Conservation (phyloP, 2,329 filamentous ascomycete genomes). For the Graphiopsis chlorocephala region DNA sequence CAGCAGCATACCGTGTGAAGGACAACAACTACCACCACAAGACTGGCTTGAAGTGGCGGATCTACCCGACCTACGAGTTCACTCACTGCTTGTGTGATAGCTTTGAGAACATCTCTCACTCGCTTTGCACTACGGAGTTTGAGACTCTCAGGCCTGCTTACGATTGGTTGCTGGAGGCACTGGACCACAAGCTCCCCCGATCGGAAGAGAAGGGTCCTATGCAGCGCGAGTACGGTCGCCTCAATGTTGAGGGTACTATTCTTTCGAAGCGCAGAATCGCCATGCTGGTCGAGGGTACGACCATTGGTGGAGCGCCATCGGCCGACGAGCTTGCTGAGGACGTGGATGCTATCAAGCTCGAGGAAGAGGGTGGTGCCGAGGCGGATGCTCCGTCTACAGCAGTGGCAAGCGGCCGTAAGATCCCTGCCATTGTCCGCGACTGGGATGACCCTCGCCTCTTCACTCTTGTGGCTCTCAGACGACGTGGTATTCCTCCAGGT, state of each 20-base stretch:
- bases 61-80: constrained; percentile 95
- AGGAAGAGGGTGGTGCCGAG: constrained; percentile 40
- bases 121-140: constrained; percentile 90
- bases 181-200: constrained; percentile 72
- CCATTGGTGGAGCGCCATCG: constrained; percentile 30
- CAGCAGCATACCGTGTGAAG: constrained; percentile 84
- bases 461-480: constrained; percentile 78
- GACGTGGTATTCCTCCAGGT: constrained; percentile 81
- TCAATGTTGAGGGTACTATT: constrained; percentile 80
- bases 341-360: constrained; percentile 41
- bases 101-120: constrained; percentile 88
- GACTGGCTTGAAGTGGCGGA: constrained; percentile 81
- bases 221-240: constrained; percentile 81
- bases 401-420: constrained; percentile 27
- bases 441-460: constrained; percentile 93
- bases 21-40: constrained; percentile 71
- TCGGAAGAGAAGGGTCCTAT: constrained; percentile 62
- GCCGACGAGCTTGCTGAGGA: constrained; percentile 27
- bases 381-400: constrained; percentile 25
- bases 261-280: constrained; percentile 82
- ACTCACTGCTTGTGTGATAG: constrained; percentile 84
- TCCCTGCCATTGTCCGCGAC: constrained; percentile 63
- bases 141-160: constrained; percentile 81
- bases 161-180: constrained; percentile 79
- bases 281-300: constrained; percentile 69